A percentile compares a stretch with the other conserved stretches of the same genome.
Conservation (phyloP, 352 stramenopile genomes). For the Phytophthora chlamydospora region DNA sequence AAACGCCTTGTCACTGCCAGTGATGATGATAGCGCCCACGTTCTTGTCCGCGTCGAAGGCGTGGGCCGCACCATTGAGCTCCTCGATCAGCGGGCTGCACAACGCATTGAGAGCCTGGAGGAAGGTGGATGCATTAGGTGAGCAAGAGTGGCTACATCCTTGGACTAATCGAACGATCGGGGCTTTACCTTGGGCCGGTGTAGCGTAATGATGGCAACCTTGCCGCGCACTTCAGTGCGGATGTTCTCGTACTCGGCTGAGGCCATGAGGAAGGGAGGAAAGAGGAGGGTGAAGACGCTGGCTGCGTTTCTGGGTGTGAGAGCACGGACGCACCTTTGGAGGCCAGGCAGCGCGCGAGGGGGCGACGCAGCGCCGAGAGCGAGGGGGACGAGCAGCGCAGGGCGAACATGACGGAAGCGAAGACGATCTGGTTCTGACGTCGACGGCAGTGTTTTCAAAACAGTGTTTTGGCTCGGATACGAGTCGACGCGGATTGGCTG, state of each 20-base stretch:
- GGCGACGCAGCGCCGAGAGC: constrained; percentile 21
- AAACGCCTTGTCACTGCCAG: constrained; percentile 96
- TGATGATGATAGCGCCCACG: constrained; percentile 96
- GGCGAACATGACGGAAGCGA: constrained; percentile 48
- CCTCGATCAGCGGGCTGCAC: constrained; percentile 93
- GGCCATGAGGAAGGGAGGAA: constrained; percentile 7
- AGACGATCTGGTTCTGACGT: constrained; percentile 22
- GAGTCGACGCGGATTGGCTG: constrained; percentile 14
- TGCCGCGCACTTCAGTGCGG: constrained; percentile 82
- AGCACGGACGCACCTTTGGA: constrained; percentile 46
- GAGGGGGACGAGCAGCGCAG: constrained; percentile 38
- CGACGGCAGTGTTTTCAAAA: neutral
- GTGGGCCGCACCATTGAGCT: constrained; percentile 94
- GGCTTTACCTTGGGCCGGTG: constrained; percentile 92
- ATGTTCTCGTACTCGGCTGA: constrained; percentile 89
- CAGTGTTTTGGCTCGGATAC: neutral
- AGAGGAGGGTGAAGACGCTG: neutral
- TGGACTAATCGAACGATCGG: neutral
- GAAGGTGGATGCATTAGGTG: neutral
- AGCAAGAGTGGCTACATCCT: constrained; percentile 1
- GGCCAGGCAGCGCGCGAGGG: constrained; percentile 55
- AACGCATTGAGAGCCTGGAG: constrained; percentile 95
- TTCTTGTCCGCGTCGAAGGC: constrained; percentile 93
- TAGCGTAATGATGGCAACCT: constrained; percentile 95
- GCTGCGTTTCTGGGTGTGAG: neutral